Evolutionary conservation across 225 moss, liverwort and hornwort species (phyloP).

Genomic region (Rhytidiadelphus loreus): DNA sequence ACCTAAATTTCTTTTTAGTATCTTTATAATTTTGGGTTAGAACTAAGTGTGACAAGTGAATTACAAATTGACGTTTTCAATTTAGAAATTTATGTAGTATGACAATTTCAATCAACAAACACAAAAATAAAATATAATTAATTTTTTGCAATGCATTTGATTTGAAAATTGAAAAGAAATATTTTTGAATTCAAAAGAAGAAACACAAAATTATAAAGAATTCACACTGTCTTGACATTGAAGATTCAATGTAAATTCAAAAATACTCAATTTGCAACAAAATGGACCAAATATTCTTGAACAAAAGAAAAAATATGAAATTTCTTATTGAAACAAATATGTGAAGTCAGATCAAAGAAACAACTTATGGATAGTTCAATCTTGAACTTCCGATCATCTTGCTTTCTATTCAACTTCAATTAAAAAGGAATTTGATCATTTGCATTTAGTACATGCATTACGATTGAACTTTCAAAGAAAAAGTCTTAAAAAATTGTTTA

Average conservation of each 20-base stretch:
- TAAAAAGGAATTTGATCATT: neutral
- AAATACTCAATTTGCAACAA: neutral
- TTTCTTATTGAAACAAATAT: neutral
- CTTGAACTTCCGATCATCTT: too few relatives aligned
- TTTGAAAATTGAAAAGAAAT: too few relatives aligned
- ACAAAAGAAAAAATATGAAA: neutral
- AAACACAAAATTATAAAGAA: too few relatives aligned
- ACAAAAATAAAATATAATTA: too few relatives aligned
- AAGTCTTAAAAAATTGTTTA: neutral
- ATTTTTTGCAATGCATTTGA: neutral
- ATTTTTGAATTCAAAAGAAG: neutral
- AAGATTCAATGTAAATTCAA: neutral
- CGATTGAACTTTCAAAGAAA: neutral
- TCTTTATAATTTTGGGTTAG: too few relatives aligned
- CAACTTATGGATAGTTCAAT: neutral
- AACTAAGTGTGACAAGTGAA: too few relatives aligned
- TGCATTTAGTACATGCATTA: rapidly evolving
- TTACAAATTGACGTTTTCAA: too few relatives aligned
- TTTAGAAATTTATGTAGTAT: too few relatives aligned
- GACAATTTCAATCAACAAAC: too few relatives aligned
- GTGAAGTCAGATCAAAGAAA: neutral
- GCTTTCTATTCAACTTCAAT: neutral
- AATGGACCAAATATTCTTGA: too few relatives aligned
- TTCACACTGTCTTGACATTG: too few relatives aligned
- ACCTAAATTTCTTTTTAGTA: too few relatives aligned